phyloP scores from a whole-genome alignment of 2,329 filamentous ascomycete species.

The Penicillium sp. region DNA sequence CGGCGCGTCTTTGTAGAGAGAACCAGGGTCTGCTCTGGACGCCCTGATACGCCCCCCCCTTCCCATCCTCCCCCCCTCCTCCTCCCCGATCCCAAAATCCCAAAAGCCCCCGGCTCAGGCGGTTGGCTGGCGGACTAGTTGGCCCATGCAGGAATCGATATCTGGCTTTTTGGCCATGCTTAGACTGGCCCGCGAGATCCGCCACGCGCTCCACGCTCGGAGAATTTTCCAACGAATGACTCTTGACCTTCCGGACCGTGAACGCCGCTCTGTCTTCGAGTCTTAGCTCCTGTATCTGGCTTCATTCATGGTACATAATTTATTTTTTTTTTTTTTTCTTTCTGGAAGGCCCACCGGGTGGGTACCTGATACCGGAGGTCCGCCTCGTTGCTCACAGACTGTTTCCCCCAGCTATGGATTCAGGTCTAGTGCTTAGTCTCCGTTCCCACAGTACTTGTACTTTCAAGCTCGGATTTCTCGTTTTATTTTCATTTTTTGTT shows the following conservation, averaged over 20 bases:
- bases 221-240: slow-evolving; percentile 25
- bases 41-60: not conserved
- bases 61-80: not conserved
- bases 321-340: not conserved
- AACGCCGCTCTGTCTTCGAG: slow-evolving; percentile 3
- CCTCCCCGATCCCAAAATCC: not conserved
- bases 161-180: slow-evolving; percentile 12
- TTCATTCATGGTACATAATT: not conserved
- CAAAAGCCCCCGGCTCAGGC: slow-evolving; percentile 9
- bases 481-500: slow-evolving; percentile 9
- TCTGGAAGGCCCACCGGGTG: not conserved
- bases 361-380: not conserved
- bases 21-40: slow-evolving; percentile 23
- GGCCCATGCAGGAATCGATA: slow-evolving; percentile 25
- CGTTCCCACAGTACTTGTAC: not conserved
- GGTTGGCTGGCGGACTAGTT: slow-evolving; percentile 25
- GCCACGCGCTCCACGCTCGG: slow-evolving; percentile 31
- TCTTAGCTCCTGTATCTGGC: not conserved
- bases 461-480: slow-evolving; percentile 1
- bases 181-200: slow-evolving; percentile 17
- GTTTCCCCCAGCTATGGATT: slow-evolving; percentile 9
- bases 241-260: slow-evolving; percentile 12
- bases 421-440: slow-evolving; percentile 8
- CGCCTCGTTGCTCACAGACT: not conserved
- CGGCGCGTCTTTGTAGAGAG: not conserved